Evolutionary conservation across 2,329 filamentous ascomycete genomes (phyloP), one percentile per base, ranked within the genome.

Genomic region (Botryosphaeria agaves): DNA sequence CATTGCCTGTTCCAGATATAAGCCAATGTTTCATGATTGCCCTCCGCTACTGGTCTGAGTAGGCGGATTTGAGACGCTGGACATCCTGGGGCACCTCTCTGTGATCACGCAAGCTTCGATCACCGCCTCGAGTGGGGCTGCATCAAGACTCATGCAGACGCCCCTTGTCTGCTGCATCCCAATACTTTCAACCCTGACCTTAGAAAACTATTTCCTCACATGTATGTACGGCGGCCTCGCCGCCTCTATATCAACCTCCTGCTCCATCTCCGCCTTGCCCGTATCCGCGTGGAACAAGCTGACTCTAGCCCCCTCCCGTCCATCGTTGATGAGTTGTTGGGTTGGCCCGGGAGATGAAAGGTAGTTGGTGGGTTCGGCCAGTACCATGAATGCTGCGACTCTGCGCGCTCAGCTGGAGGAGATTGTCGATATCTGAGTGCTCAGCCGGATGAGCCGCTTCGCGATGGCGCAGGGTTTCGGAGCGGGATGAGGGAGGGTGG

Each of bases 1-100:
- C 85, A 95, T 98, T 51, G 80, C 76, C 83, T 93, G 44, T 32
- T 9, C 7, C 5, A 4, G 7, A 18, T 31, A 19, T 36, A 16
- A 30, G 18, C 29, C n/a, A n/a, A n/a, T n/a, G n/a, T n/a, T 20
- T 12, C 14, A 5, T 30, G 7, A 8, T 18, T 18, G 5, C 5
- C 26, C 7, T 27, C n/a, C 14, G 14, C 5, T 9, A 3, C 5
- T 4, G 2, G 20, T 3, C 5, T 5, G n/a, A n/a, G n/a, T n/a
- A n/a, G n/a, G n/a, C n/a, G n/a, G n/a, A n/a, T n/a, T n/a, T n/a
- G n/a, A n/a, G n/a, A n/a, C n/a, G n/a, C n/a, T n/a, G n/a, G n/a
- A n/a, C n/a, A n/a, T n/a, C n/a, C n/a, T n/a, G n/a, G n/a, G n/a
- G n/a, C n/a, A n/a, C n/a, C n/a, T n/a, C n/a, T n/a, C n/a, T n/a